Conservation (phyloP, 768 basidiomycete species). For the Mycena pura region DNA sequence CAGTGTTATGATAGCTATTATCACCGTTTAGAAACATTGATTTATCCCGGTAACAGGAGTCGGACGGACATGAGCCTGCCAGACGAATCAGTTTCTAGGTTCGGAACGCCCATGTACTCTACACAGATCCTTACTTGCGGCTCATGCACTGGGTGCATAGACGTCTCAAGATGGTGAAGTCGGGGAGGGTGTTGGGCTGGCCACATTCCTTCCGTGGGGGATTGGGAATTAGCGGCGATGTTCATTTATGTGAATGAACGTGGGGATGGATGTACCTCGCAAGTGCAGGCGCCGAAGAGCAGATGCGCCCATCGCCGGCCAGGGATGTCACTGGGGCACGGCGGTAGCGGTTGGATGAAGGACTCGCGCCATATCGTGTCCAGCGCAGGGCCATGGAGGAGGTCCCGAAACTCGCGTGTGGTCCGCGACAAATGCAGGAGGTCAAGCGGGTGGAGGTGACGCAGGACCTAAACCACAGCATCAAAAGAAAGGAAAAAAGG, state of each 20-base stretch:
- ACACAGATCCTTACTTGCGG: too few species aligned
- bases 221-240: neutral
- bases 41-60: too few species aligned
- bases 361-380: slow-evolving; percentile 7
- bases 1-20: too few species aligned
- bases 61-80: too few species aligned
- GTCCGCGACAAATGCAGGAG: neutral
- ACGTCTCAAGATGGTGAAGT: too few species aligned
- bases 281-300: neutral
- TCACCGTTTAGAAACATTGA: too few species aligned
- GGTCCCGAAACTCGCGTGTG: neutral
- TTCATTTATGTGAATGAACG: too few species aligned
- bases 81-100: too few species aligned
- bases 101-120: too few species aligned
- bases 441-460: slow-evolving; percentile 9
- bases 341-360: neutral
- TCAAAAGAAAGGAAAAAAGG: neutral
- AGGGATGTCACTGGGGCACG: neutral
- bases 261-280: neutral
- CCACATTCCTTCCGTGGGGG: neutral
- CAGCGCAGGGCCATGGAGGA: neutral
- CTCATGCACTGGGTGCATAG: too few species aligned
- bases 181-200: neutral
- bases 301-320: slow-evolving; percentile 1
- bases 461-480: neutral